A percentile compares a stretch with the other conserved stretches of the same genome.
Evolutionary conservation across 2,329 filamentous ascomycete genomes (phyloP).

Genomic region (Teratosphaeria gauchensis): DNA sequence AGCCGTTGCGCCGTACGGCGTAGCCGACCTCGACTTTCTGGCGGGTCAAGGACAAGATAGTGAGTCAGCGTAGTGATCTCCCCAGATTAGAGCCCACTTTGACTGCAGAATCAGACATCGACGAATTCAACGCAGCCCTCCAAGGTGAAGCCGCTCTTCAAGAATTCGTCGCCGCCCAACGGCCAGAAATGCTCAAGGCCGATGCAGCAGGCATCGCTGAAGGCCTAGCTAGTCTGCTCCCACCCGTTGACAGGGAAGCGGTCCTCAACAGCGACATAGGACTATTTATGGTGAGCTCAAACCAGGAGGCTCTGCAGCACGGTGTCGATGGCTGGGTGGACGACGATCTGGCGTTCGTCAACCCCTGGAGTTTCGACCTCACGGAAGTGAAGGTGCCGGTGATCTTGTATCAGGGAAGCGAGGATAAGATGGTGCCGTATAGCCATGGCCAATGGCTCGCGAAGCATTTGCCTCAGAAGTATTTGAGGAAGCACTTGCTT

Average conservation of each 20-base stretch:
- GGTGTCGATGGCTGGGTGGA: constrained; percentile 18
- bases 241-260: constrained; percentile 10
- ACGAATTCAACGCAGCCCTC: constrained; percentile 8
- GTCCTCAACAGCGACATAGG: constrained; percentile 5
- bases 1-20: constrained; percentile 11
- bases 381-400: constrained; percentile 15
- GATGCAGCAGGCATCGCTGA: constrained; percentile 6
- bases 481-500: constrained; percentile 10
- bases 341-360: constrained; percentile 15
- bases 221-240: constrained; percentile 7
- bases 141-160: constrained; percentile 7
- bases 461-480: constrained; percentile 11
- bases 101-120: constrained; percentile 5
- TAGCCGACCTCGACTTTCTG: constrained; percentile 11
- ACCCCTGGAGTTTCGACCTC: constrained; percentile 18
- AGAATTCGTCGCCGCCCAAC: constrained; percentile 1
- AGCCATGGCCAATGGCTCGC: constrained; percentile 17
- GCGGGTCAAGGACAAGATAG: constrained; percentile 14
- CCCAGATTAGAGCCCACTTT: not conserved
- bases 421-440: constrained; percentile 18
- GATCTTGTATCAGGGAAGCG: constrained; percentile 15
- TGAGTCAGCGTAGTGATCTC: not conserved
- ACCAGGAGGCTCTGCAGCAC: constrained; percentile 10
- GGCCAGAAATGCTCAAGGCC: constrained; percentile 7
- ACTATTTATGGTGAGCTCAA: not conserved